Evolutionary conservation across 2,329 filamentous ascomycete genomes (phyloP), one percentile per base, ranked within the genome.

Genomic region (Hypoxylon sp.): DNA sequence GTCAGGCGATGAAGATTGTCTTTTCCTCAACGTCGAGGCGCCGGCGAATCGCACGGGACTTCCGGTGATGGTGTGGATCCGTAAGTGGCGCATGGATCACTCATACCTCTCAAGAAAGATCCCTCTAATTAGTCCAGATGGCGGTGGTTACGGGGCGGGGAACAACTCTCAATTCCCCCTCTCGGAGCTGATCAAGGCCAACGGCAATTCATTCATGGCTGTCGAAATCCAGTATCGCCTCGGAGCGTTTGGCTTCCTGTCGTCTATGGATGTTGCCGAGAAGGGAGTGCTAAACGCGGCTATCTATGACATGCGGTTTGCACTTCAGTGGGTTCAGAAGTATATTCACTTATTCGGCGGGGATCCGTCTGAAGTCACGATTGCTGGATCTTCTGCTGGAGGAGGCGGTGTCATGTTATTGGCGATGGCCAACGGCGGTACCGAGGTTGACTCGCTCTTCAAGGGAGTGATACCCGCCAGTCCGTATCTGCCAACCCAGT

Each of bases 401-500:
- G 85, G 77, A 0, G 84, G 84, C 0, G 78, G 76, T 2, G 81
- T 82, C 2, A 79, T 78, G 70, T 56, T 85, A 30, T 79, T 82
- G 11, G 80, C 81, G 28, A 77, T 83, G 17, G 81, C 85, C 26
- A 79, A 82, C 2, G 79, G 80, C 11, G 79, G 79, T 1, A 78
- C 77, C 7, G 24, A 26, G 24, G 24, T 76, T 76, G 0, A 76
- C 78, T 4, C 71, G 1, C 75, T 88, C 0, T 88, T 88, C 71
- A 75, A 71, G 5, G 82, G 73, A 17, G 66, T 76, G 11, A 78
- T 80, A 37, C 67, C 74, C 1, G 70, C 74, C 0, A 79, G 77
- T 41, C 85, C 85, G 1, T 88, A 84, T 65, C 77, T 85, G 8
- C 83, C 85, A 0, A 81, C 82, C 56, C 83, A 86, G 64, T 86